A percentile compares a stretch with the other conserved stretches of the same genome.
phyloP scores from a whole-genome alignment of 1,284 basidiomycete genomes.

The Ceratobasidium sp. region DNA sequence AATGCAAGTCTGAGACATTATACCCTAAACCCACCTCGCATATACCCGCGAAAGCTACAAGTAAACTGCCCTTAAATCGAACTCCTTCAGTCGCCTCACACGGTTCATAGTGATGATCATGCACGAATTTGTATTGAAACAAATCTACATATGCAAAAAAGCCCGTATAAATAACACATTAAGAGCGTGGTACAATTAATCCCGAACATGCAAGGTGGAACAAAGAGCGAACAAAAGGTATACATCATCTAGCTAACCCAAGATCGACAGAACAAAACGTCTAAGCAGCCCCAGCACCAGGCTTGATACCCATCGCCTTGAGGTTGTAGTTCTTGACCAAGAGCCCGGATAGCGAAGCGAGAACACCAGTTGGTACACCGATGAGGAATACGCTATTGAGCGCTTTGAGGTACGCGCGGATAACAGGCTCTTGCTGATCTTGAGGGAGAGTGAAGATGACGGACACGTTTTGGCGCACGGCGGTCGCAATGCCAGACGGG shows the following conservation, averaged over 20 bases:
- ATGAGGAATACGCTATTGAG: conserved; percentile 59
- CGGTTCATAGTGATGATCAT: not conserved
- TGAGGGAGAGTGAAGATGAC: conserved; percentile 51
- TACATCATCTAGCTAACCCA: not conserved
- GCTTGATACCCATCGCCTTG: conserved; percentile 55
- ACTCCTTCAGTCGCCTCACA: not conserved
- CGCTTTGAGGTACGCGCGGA: conserved; percentile 57
- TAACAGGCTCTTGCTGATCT: conserved; percentile 56
- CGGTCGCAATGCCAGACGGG: conserved; percentile 47
- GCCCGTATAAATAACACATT: conserved; percentile 1
- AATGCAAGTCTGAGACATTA: not conserved
- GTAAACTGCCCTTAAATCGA: not conserved
- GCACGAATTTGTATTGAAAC: conserved; percentile 11
- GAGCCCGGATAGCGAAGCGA: conserved; percentile 57
- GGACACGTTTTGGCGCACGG: conserved; percentile 51
- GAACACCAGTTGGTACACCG: conserved; percentile 59
- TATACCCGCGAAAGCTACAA: not conserved
- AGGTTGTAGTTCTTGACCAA: conserved; percentile 59
- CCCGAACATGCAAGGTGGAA: conserved; percentile 1
- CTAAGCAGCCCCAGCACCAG: conserved; percentile 48
- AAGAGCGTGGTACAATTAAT: conserved; percentile 9
- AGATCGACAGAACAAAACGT: not conserved
- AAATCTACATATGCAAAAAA: conserved; percentile 21
- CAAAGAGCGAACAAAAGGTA: not conserved
- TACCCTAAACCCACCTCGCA: not conserved